Percentiles rank a stretch among this genome's conserved stretches.
These are phyloP conservation scores for Echria macrotheca DNA, from an alignment of 495 filamentous ascomycete genomes.

Conservation along the genomic window DNA sequence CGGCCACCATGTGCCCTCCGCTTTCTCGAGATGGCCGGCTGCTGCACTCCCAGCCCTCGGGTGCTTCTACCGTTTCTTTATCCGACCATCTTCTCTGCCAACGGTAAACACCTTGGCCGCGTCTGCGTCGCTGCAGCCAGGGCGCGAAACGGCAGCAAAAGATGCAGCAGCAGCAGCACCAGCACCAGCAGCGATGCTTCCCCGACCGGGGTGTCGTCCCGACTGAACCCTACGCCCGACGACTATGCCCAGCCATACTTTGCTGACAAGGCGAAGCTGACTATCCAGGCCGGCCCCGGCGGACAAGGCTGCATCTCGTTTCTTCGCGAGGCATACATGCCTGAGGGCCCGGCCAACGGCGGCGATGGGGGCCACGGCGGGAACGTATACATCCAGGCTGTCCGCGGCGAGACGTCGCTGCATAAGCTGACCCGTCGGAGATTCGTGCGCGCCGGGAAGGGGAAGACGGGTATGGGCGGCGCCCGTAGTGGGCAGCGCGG, in stretches of 20 bases:
- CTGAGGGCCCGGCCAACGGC: constrained; percentile 89
- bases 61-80: constrained; percentile 63
- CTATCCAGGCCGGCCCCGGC: constrained; percentile 68
- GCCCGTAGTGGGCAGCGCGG: constrained; percentile 73
- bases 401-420: constrained; percentile 81
- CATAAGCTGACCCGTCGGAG: constrained; percentile 83
- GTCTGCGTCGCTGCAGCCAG: constrained; percentile 18
- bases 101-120: constrained; percentile 24
- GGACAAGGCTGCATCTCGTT: constrained; percentile 93
- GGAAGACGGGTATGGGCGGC: constrained; percentile 82
- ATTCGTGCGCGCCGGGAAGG: constrained; percentile 69
- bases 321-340: constrained; percentile 79
- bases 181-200: constrained; percentile 30
- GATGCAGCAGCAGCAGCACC: constrained; percentile 10
- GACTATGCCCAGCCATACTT: constrained; percentile 81
- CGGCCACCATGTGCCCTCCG: constrained; percentile 5
- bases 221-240: constrained; percentile 71
- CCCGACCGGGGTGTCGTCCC: constrained; percentile 39
- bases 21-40: constrained; percentile 38
- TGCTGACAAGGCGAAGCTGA: constrained; percentile 75
- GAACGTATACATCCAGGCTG: constrained; percentile 89
- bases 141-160: constrained; percentile 13
- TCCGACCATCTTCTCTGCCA: constrained; percentile 46
- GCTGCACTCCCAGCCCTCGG: constrained; percentile 36
- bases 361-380: constrained; percentile 91